These are phyloP conservation scores for Tulasnella sp. DNA, from an alignment of 768 basidiomycete species.

Conservation along the genomic window DNA sequence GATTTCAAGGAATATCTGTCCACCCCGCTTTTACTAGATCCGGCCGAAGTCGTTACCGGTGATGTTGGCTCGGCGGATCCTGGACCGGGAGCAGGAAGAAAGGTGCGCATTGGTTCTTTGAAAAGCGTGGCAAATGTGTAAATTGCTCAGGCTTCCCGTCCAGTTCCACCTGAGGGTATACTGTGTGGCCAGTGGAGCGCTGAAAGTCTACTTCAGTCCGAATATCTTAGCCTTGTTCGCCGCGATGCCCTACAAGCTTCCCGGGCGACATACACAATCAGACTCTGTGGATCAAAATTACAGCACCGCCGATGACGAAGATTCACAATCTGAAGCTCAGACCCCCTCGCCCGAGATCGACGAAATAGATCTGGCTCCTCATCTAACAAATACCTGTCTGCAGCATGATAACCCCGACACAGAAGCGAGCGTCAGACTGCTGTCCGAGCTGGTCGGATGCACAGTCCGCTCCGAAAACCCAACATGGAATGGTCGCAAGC, in stretches of 20 bases:
- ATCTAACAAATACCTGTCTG: conserved; percentile 88
- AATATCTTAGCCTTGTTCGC: conserved; percentile 86
- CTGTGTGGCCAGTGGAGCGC: conserved; percentile 62
- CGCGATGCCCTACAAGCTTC: conserved; percentile 49
- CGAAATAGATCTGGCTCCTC: conserved; percentile 47
- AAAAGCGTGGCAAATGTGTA: background rate
- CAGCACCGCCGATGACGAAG: conserved; percentile 16
- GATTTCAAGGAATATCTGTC: conserved; percentile 67
- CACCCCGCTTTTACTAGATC: conserved; percentile 68
- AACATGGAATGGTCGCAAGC: conserved; percentile 10
- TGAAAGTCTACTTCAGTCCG: conserved; percentile 69
- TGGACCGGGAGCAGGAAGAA: conserved; percentile 9
- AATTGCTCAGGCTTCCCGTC: background rate
- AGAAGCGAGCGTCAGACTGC: conserved; percentile 46
- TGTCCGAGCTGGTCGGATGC: conserved; percentile 68
- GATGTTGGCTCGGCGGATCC: conserved; percentile 3
- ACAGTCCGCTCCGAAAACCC: conserved; percentile 32
- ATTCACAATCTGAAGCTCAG: background rate
- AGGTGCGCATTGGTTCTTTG: conserved; percentile 1
- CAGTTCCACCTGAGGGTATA: conserved; percentile 95
- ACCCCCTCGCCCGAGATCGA: background rate
- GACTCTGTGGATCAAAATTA: background rate
- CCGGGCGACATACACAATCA: conserved; percentile 20
- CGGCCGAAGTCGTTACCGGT: conserved; percentile 28
- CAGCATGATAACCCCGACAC: conserved; percentile 50